Base-by-base conservation (phyloP, 2,329 filamentous ascomycete genomes). In the Monosporascus sp. region DNA sequence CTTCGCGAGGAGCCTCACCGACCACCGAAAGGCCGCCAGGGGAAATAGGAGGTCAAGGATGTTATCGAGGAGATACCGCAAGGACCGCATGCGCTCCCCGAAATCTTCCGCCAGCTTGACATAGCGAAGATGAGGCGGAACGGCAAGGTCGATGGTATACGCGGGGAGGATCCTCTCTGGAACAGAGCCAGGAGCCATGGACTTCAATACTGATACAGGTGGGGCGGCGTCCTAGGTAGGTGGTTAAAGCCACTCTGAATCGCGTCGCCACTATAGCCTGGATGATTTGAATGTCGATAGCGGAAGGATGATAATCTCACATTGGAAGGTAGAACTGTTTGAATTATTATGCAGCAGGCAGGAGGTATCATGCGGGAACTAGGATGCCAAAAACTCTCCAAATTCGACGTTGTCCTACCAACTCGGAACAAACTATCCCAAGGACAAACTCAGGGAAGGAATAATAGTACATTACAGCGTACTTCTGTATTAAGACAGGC, bases 91-190 rank as follows among this genome's bases (percentile, higher is more conserved):
- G 46, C 72, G 63, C 5, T 69, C 57, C 26, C 72, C 69, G 60
- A 80, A 79, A 24, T 74, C 70, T 5, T 52, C 62, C 19, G 76
- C 77, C 1, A 85, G 65, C 31, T 74, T 63, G 19, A 70, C 63
- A 65, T 84, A 85, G 49, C 81, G 74, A 54, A 78, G 64, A 27
- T 68, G 62, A 2, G 82, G 80, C 1, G 79, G 74, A 2, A 76
- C 72, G 2, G 78, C 79, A 3, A 85, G 72, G 58, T 85, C 76
- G 57, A 85, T 83, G 14, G 59, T 60, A 52, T 63, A 64, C 9
- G 52, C 53, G 1, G 62, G 60, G 24, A 63, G 57, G 6, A 26
- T 16, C 14, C 43, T 14, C 31, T 14, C 5, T 14, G 9, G 9
- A 35, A 14, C 31, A 14, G 31, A 35, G 31, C 9, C 11, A 35